phyloP scores from a whole-genome alignment of 164 flowering plant genomes.

The Piper betle region DNA sequence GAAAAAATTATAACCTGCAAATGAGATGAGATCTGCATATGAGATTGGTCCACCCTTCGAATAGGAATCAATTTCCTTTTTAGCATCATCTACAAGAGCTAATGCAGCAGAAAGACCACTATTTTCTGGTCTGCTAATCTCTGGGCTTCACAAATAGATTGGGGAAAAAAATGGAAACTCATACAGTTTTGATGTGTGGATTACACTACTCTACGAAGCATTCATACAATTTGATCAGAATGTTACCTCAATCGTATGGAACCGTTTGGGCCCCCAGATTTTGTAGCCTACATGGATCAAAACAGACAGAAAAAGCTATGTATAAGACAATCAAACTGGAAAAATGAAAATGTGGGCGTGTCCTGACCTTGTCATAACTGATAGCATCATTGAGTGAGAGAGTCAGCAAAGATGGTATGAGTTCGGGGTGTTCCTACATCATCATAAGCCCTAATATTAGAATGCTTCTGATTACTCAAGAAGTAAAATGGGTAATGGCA shows the following conservation, averaged over 20 bases:
- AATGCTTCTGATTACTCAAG: not conserved
- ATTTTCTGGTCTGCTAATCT: conserved; percentile 92
- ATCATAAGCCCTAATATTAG: not conserved
- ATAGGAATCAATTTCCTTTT: conserved; percentile 73
- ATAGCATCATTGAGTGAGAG: conserved; percentile 69
- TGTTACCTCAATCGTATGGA: conserved; percentile 81
- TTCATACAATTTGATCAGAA: not conserved
- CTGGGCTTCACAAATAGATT: conserved; percentile 59
- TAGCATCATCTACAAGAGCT: conserved; percentile 58
- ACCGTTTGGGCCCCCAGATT: conserved; percentile 94
- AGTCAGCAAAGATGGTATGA: conserved; percentile 59
- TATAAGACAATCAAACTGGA: not conserved
- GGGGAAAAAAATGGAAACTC: not conserved
- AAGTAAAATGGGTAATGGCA: not conserved
- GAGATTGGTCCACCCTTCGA: conserved; percentile 94
- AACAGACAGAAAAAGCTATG: not conserved
- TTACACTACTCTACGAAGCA: not conserved
- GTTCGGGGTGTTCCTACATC: conserved; percentile 57
- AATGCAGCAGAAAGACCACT: conserved; percentile 67
- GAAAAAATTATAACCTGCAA: conserved; percentile 42
- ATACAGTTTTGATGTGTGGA: not conserved
- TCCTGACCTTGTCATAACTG: conserved; percentile 83
- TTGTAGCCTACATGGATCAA: conserved; percentile 59
- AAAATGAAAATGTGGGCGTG: not conserved
- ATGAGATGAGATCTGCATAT: conserved; percentile 80